Evolutionary conservation across 202 grass and related monocot genomes (phyloP).

Genomic region (Carex arenaria): DNA sequence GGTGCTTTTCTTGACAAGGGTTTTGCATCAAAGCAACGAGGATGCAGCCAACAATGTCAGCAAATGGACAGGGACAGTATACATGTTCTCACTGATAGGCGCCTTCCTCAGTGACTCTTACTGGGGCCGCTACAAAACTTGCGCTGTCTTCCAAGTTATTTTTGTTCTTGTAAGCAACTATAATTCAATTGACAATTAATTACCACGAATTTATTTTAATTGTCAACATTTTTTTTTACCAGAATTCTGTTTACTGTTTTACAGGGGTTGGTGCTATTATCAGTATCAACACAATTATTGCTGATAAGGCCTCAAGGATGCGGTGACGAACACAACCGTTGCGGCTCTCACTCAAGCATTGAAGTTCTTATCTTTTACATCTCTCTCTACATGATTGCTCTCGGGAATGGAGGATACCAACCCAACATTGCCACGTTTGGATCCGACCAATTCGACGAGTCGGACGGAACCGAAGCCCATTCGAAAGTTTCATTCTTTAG

Average conservation of each 20-base stretch:
- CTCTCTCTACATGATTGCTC: conserved; percentile 80
- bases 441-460: conserved; percentile 87
- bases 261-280: conserved; percentile 75
- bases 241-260: background rate
- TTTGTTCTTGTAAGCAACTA: conserved; percentile 65
- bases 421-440: conserved; percentile 87
- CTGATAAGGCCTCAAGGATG: conserved; percentile 60
- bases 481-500: conserved; percentile 93
- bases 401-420: conserved; percentile 96
- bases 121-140: conserved; percentile 93
- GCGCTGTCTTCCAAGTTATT: conserved; percentile 84
- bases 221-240: background rate
- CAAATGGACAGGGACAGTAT: conserved; percentile 96
- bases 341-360: conserved; percentile 40
- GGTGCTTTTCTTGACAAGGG: conserved; percentile 90
- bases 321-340: conserved; percentile 42
- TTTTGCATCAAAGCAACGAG: conserved; percentile 76
- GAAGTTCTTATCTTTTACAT: conserved; percentile 79
- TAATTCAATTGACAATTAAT: background rate
- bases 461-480: conserved; percentile 50
- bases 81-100: conserved; percentile 94
- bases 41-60: conserved; percentile 97
- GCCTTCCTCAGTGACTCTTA: conserved; percentile 96
- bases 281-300: conserved; percentile 58
- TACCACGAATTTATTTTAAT: background rate